Evolutionary conservation across 139 green algal species (phyloP).

Genomic region (Coccomyxa sp.): DNA sequence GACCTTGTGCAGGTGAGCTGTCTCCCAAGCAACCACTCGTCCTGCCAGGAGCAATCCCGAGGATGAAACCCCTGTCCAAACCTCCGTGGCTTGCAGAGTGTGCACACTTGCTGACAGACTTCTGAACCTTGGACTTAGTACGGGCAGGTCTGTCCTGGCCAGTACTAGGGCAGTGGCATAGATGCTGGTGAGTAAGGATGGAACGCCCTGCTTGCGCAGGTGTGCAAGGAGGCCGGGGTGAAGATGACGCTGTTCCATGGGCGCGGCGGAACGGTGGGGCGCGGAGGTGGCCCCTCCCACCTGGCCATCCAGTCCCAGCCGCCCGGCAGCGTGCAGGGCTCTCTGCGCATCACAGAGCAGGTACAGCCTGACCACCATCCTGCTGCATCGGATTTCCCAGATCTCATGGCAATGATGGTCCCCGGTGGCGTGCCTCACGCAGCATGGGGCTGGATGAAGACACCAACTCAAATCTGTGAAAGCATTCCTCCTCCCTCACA

Average conservation of each 20-base stretch:
- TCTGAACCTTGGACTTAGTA: too few species aligned
- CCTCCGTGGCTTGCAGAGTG: background rate
- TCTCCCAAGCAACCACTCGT: background rate
- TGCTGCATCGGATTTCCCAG: background rate
- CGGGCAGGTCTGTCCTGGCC: too few species aligned
- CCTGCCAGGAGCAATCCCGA: background rate
- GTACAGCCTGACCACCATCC: slow-evolving; percentile 9
- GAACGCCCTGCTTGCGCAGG: too few species aligned
- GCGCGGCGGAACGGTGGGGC: slow-evolving; percentile 89
- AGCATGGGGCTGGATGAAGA: too few species aligned
- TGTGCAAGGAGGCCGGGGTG: slow-evolving; percentile 56
- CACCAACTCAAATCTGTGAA: background rate
- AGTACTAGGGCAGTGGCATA: too few species aligned
- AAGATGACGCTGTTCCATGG: slow-evolving; percentile 96
- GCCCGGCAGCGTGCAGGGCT: slow-evolving; percentile 77
- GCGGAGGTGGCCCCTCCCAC: slow-evolving; percentile 91
- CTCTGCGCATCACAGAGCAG: slow-evolving; percentile 91
- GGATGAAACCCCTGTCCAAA: too few species aligned
- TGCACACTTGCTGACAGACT: background rate
- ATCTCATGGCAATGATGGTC: too few species aligned
- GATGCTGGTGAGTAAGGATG: too few species aligned
- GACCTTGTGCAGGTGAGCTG: slow-evolving; percentile 27
- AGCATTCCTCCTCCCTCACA: too few species aligned
- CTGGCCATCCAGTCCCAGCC: slow-evolving; percentile 94
- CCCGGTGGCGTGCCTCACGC: too few species aligned